phyloP scores from a whole-genome alignment of 345 rosid genomes.

The Heritiera fomes region DNA sequence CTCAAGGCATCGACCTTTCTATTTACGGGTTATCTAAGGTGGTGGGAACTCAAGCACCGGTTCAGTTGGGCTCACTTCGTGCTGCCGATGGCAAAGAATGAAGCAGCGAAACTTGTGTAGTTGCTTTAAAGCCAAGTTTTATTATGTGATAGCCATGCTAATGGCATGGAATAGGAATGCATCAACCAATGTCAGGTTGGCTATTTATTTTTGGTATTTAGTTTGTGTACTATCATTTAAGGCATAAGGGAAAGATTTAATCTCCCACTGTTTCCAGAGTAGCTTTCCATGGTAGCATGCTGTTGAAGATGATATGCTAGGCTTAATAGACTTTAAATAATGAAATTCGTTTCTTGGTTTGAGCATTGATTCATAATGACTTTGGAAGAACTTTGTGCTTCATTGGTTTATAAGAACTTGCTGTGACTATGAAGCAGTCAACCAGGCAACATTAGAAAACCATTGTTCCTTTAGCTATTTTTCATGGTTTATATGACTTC shows the following conservation, averaged over 20 bases:
- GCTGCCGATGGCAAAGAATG: slow-evolving; percentile 94
- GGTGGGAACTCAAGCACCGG: slow-evolving; percentile 99
- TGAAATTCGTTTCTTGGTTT: neutral
- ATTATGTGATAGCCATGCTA: slow-evolving; percentile 19
- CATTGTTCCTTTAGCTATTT: neutral
- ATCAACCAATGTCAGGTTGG: neutral
- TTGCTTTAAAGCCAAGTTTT: slow-evolving; percentile 24
- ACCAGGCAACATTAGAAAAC: neutral
- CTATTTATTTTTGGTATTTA: slow-evolving; percentile 17
- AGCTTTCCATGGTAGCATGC: slow-evolving; percentile 19
- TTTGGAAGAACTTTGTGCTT: neutral
- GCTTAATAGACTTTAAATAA: slow-evolving; percentile 6
- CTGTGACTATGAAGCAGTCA: neutral
- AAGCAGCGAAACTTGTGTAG: slow-evolving; percentile 21
- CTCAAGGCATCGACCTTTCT: slow-evolving; percentile 68
- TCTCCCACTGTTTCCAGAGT: slow-evolving; percentile 21
- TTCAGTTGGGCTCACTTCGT: slow-evolving; percentile 90
- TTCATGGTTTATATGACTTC: neutral
- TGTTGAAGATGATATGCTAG: neutral
- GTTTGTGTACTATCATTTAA: slow-evolving; percentile 19
- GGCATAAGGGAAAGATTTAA: slow-evolving; percentile 20
- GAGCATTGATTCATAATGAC: neutral
- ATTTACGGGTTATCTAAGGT: slow-evolving; percentile 91
- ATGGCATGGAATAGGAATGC: neutral
- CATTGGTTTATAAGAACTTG: neutral